phyloP scores from a whole-genome alignment of 1,284 basidiomycete species.

The Chiua sp. region DNA sequence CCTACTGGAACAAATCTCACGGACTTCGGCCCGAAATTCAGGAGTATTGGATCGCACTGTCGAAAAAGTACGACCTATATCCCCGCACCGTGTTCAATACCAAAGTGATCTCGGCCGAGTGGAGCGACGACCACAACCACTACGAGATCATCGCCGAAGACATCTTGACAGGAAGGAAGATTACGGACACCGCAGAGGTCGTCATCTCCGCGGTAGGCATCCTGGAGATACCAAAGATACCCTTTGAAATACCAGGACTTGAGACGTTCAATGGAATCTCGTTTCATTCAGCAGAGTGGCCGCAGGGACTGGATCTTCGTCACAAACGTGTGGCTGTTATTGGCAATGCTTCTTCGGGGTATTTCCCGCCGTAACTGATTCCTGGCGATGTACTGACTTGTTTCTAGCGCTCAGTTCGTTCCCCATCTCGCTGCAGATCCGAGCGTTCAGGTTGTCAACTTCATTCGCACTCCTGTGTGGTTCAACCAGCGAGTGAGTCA shows the following conservation, averaged over 20 bases:
- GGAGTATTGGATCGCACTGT: constrained; percentile 35
- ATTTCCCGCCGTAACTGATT: background rate
- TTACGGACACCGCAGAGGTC: constrained; percentile 19
- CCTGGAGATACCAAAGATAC: constrained; percentile 23
- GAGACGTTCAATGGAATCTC: constrained; percentile 46
- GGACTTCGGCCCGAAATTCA: constrained; percentile 37
- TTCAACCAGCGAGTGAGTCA: constrained; percentile 34
- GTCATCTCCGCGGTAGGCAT: constrained; percentile 26
- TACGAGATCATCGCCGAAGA: constrained; percentile 23
- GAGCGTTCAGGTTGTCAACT: constrained; percentile 39
- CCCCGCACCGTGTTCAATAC: constrained; percentile 30
- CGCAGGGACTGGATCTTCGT: constrained; percentile 43
- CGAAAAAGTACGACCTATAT: constrained; percentile 27
- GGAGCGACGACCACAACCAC: constrained; percentile 20
- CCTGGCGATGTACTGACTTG: constrained; percentile 8
- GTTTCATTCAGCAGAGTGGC: constrained; percentile 55
- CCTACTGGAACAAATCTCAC: constrained; percentile 36
- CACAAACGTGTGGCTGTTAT: constrained; percentile 53
- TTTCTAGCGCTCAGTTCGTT: constrained; percentile 40
- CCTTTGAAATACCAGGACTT: constrained; percentile 45
- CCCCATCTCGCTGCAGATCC: constrained; percentile 40
- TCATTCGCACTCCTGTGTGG: constrained; percentile 43
- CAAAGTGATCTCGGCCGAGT: constrained; percentile 32
- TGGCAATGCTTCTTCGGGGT: constrained; percentile 56
- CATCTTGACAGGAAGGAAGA: constrained; percentile 18